Evolutionary conservation across 345 rosid genomes (phyloP).

Genomic region (Gossypium arboreum): DNA sequence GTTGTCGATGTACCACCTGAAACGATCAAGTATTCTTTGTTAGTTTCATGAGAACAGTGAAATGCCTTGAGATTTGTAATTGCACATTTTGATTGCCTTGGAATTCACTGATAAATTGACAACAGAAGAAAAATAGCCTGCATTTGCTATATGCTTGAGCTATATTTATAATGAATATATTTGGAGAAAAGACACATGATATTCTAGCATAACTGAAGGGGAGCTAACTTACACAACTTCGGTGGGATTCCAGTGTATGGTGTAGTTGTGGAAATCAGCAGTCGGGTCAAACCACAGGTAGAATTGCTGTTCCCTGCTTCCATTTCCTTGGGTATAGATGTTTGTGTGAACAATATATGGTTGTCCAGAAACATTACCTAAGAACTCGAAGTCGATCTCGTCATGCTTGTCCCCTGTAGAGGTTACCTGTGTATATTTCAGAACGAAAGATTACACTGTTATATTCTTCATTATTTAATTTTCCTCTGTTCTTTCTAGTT

Average conservation of each 20-base stretch:
- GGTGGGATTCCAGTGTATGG: slow-evolving; percentile 70
- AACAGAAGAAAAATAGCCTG: neutral
- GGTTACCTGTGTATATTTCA: slow-evolving; percentile 40
- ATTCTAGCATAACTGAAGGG: neutral
- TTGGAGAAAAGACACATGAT: neutral
- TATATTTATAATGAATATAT: neutral
- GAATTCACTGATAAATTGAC: neutral
- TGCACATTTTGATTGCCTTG: too few relatives aligned
- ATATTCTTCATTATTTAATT: neutral
- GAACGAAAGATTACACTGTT: neutral
- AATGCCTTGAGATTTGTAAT: neutral
- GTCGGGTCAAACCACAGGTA: slow-evolving; percentile 58
- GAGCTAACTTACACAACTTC: slow-evolving; percentile 47
- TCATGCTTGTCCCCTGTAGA: slow-evolving; percentile 57
- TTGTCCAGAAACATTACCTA: slow-evolving; percentile 64
- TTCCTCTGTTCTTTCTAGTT: neutral
- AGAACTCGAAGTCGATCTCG: slow-evolving; percentile 73
- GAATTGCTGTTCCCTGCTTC: slow-evolving; percentile 63
- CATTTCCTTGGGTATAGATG: slow-evolving; percentile 55
- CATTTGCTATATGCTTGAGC: neutral
- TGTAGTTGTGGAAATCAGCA: slow-evolving; percentile 71
- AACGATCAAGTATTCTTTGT: neutral
- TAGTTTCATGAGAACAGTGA: neutral
- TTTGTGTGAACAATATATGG: slow-evolving; percentile 74
- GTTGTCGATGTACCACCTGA: slow-evolving; percentile 61